Evolutionary conservation across 1,284 basidiomycete species (phyloP).

Genomic region (Anthracocystis setariae): DNA sequence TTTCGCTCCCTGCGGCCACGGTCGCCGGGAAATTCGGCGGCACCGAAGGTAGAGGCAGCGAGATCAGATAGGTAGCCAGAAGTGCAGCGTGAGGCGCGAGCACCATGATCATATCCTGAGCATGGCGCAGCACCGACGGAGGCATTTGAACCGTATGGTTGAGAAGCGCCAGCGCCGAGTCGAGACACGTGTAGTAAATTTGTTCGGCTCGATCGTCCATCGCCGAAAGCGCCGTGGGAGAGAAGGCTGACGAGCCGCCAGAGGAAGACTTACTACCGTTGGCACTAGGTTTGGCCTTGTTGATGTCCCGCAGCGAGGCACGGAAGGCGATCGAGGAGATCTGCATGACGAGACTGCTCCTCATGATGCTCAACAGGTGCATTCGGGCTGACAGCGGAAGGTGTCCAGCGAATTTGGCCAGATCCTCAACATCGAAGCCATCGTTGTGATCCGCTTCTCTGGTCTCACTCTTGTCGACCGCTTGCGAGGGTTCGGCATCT

Average conservation of each 20-base stretch:
- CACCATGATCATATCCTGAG: constrained; percentile 53
- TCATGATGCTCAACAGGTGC: constrained; percentile 41
- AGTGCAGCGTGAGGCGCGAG: constrained; percentile 51
- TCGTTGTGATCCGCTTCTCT: constrained; percentile 2
- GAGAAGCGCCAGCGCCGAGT: constrained; percentile 44
- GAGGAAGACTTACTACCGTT: constrained; percentile 8
- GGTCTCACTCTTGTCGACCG: background rate
- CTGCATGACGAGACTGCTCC: constrained; percentile 50
- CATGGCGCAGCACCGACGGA: constrained; percentile 32
- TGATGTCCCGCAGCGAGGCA: constrained; percentile 42
- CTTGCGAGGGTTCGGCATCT: background rate
- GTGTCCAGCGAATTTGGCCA: constrained; percentile 14
- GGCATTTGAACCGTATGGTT: constrained; percentile 40
- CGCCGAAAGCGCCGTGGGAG: constrained; percentile 27
- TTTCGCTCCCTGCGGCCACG: constrained; percentile 13
- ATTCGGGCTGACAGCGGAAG: constrained; percentile 27
- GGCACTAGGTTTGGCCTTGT: constrained; percentile 36
- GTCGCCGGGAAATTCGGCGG: constrained; percentile 20
- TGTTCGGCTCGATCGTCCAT: constrained; percentile 48
- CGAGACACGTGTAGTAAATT: constrained; percentile 49
- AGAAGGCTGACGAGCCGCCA: constrained; percentile 17
- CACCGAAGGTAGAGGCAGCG: constrained; percentile 29
- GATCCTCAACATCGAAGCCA: background rate
- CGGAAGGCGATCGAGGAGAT: constrained; percentile 49
- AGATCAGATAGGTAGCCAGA: constrained; percentile 48